Evolutionary conservation across 331 rosid genomes (phyloP).

Genomic region (Acacia pycnantha): DNA sequence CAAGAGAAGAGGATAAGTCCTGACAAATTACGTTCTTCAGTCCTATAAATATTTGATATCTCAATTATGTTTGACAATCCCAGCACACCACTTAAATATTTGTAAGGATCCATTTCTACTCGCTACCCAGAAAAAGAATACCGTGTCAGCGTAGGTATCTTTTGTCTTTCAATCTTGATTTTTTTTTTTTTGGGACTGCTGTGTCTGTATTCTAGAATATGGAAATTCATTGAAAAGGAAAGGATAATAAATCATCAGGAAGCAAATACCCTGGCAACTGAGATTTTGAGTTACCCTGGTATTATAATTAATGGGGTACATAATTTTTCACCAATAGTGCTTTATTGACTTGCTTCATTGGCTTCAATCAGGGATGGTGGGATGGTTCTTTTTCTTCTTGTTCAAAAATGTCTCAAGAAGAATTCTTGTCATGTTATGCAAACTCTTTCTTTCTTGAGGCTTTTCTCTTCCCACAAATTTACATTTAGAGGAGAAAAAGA

Average conservation of each 20-base stretch:
- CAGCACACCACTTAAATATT: not conserved
- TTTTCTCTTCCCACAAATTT: conserved; percentile 35
- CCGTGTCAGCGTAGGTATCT: not conserved
- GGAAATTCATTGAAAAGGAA: conserved; percentile 16
- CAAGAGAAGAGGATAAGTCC: not conserved
- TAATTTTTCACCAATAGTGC: conserved; percentile 4
- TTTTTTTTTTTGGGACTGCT: not conserved
- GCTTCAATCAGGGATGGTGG: conserved; percentile 1
- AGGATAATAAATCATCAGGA: conserved; percentile 21
- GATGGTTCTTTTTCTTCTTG: not conserved
- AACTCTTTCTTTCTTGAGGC: conserved; percentile 1
- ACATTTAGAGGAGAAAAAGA: conserved; percentile 20
- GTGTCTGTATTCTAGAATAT: not conserved
- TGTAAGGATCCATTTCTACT: not conserved
- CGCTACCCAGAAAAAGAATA: not conserved
- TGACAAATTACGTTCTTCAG: not conserved
- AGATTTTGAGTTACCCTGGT: conserved; percentile 52
- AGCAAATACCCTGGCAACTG: conserved; percentile 23
- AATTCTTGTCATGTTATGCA: not conserved
- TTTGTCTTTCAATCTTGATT: not conserved
- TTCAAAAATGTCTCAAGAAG: not conserved
- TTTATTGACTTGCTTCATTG: conserved; percentile 1
- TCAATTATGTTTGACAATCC: not conserved
- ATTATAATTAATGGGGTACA: conserved; percentile 51
- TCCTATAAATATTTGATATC: not conserved